Percentiles rank a stretch among this genome's conserved stretches.
Conservation (phyloP, 768 basidiomycete genomes). For the Galerina sulciceps region DNA sequence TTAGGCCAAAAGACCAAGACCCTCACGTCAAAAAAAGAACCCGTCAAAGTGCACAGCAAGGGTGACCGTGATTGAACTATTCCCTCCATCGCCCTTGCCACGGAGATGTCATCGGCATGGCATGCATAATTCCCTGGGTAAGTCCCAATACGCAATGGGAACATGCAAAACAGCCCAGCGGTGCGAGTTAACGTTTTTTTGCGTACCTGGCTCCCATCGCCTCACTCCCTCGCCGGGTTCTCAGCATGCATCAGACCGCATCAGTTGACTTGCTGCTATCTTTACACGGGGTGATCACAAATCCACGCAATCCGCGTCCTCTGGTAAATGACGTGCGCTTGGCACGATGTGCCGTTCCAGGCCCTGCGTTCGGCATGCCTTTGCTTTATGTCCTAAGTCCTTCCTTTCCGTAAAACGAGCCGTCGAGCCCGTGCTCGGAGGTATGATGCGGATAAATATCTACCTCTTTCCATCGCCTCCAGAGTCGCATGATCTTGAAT, state of each 20-base stretch:
- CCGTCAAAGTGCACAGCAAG: conserved; percentile 23
- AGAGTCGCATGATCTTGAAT: not conserved
- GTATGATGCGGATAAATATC: not conserved
- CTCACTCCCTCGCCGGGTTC: not conserved
- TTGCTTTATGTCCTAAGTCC: not conserved
- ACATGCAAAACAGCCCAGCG: no score
- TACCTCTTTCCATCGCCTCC: not conserved
- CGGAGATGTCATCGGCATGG: conserved; percentile 1
- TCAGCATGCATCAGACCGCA: conserved; percentile 7
- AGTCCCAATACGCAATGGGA: not conserved
- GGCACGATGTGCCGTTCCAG: not conserved
- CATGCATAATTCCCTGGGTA: not conserved
- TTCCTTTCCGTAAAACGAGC: no score
- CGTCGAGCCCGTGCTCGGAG: not conserved
- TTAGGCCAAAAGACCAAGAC: not conserved
- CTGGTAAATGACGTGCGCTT: not conserved
- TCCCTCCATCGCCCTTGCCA: not conserved
- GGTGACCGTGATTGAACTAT: conserved; percentile 15
- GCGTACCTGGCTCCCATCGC: not conserved
- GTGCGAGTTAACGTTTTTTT: not conserved
- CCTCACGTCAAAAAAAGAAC: conserved; percentile 4
- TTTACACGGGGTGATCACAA: not conserved
- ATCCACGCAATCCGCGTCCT: conserved; percentile 1
- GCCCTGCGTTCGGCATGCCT: not conserved
- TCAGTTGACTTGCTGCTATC: conserved; percentile 2